Conservation (phyloP, 2,329 filamentous ascomycete genomes). For the Exophiala bonariae region DNA sequence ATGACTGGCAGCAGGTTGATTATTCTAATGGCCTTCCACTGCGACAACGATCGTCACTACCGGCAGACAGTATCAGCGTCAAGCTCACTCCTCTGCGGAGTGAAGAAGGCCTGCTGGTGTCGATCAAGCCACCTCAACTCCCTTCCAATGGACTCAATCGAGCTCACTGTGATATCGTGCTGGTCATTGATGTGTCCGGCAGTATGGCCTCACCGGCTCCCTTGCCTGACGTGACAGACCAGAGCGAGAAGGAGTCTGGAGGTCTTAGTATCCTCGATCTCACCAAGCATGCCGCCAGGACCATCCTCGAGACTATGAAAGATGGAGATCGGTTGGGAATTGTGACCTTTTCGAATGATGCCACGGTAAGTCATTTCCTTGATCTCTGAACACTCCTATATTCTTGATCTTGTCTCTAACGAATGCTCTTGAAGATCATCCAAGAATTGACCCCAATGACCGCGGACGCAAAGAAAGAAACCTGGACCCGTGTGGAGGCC, state of each 20-base stretch:
- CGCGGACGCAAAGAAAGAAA: slow-evolving; percentile 43
- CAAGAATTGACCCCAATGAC: slow-evolving; percentile 53
- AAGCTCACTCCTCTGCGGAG: slow-evolving; percentile 21
- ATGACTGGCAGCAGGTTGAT: slow-evolving; percentile 1
- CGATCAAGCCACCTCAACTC: slow-evolving; percentile 25
- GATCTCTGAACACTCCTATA: too few relatives aligned
- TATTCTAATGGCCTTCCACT: slow-evolving; percentile 7
- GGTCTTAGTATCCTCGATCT: slow-evolving; percentile 60
- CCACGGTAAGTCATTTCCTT: slow-evolving; percentile 31
- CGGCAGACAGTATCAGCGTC: slow-evolving; percentile 8
- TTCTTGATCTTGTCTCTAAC: too few relatives aligned
- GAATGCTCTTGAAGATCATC: slow-evolving; percentile 30
- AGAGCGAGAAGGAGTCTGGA: slow-evolving; percentile 42
- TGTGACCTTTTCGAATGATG: slow-evolving; percentile 52
- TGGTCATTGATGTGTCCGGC: slow-evolving; percentile 62
- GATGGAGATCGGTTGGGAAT: slow-evolving; percentile 59
- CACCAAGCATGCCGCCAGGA: slow-evolving; percentile 60
- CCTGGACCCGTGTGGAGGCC: slow-evolving; percentile 43
- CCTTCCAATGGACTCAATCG: slow-evolving; percentile 26
- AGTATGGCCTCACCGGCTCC: slow-evolving; percentile 56
- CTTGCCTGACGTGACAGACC: slow-evolving; percentile 38
- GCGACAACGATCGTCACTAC: background rate
- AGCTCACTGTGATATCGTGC: slow-evolving; percentile 59
- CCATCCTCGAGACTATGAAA: slow-evolving; percentile 58
- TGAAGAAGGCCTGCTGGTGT: slow-evolving; percentile 24